Base-by-base conservation (phyloP, 345 rosid species). In the Dipteronia dyeriana region DNA sequence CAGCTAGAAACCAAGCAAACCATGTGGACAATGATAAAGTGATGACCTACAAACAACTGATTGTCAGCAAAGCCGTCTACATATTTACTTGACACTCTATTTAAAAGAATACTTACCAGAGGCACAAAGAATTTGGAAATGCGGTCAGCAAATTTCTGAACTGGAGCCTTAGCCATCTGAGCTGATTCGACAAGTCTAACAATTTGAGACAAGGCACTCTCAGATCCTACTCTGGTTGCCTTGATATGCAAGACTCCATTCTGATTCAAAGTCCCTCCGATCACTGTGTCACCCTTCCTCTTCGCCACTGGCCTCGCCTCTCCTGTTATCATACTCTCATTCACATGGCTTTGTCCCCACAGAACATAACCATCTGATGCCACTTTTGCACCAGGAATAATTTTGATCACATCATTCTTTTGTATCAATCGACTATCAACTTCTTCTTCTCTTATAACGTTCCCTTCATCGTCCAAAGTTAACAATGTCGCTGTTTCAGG, bases 151-250 rank as follows among this genome's bases (percentile, higher is more conserved):
- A 95, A 85, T 82, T 95, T 95, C 90, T 95, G 99, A 0, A 91
- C 97, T 0, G 99, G 99, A 66, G 99, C 99, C 88, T 93, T 93
- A 22, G 99, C 98, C 86, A 93, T 81, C 84, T 95, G 99, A 4
- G 99, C 99, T 0, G 98, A 93, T 78, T 95, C 98, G 31, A 95
- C 98, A 0, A 93, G 95, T 25, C 92, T 91, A 76, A 95, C 98
- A 79, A 95, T 95, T 85, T 93, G 98, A 1, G 98, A 89, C 65
- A 95, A 95, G 39, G 99, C 95, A 76, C 91, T 90, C 86, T 92
- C 99, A 12, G 99, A 92, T 45, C 99, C 99, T 64, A 95, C 97
- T 75, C 88, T 86, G 25, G 99, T 92, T 3, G 91, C 97, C 81
- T 80, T 89, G 68, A 95, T 74, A 84, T 91, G 94, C 53, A 95